Evolutionary conservation across 345 rosid species (phyloP).

Genomic region (Pistacia integerrima): DNA sequence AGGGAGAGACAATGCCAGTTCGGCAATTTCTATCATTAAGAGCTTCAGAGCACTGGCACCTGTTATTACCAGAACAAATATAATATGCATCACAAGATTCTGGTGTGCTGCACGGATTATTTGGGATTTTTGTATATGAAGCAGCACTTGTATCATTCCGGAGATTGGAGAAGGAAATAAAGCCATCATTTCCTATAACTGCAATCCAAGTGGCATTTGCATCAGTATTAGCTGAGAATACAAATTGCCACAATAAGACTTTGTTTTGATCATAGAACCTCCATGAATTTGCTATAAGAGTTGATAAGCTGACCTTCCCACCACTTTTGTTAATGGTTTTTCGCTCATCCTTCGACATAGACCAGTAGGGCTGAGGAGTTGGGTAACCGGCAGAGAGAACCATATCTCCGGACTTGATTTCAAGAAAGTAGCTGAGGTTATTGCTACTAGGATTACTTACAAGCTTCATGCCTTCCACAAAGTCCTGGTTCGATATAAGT

Average conservation of each 20-base stretch:
- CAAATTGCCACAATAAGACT: slow-evolving; percentile 58
- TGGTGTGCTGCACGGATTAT: slow-evolving; percentile 64
- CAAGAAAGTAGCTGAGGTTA: slow-evolving; percentile 69
- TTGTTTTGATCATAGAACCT: slow-evolving; percentile 59
- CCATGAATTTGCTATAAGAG: slow-evolving; percentile 73
- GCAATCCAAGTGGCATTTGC: slow-evolving; percentile 73
- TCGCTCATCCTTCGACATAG: slow-evolving; percentile 50
- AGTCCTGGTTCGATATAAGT: slow-evolving; percentile 61
- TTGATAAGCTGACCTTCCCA: slow-evolving; percentile 45
- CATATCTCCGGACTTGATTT: slow-evolving; percentile 80
- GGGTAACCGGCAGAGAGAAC: slow-evolving; percentile 58
- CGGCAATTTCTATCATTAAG: slow-evolving; percentile 49
- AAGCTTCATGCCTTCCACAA: slow-evolving; percentile 72
- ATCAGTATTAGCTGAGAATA: slow-evolving; percentile 33
- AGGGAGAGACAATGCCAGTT: slow-evolving; percentile 57
- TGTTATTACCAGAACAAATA: slow-evolving; percentile 52
- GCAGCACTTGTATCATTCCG: slow-evolving; percentile 25
- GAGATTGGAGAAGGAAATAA: slow-evolving; percentile 61
- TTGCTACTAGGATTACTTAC: slow-evolving; percentile 44
- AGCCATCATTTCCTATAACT: slow-evolving; percentile 65
- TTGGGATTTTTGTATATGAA: slow-evolving; percentile 62
- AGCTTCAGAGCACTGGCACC: slow-evolving; percentile 63
- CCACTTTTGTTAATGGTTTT: slow-evolving; percentile 47
- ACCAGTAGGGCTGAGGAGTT: slow-evolving; percentile 84
- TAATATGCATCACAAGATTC: slow-evolving; percentile 64